Evolutionary conservation across 2,329 filamentous ascomycete species (phyloP), one percentile per base, ranked within the genome.

Genomic region (Ophiostoma piceae): DNA sequence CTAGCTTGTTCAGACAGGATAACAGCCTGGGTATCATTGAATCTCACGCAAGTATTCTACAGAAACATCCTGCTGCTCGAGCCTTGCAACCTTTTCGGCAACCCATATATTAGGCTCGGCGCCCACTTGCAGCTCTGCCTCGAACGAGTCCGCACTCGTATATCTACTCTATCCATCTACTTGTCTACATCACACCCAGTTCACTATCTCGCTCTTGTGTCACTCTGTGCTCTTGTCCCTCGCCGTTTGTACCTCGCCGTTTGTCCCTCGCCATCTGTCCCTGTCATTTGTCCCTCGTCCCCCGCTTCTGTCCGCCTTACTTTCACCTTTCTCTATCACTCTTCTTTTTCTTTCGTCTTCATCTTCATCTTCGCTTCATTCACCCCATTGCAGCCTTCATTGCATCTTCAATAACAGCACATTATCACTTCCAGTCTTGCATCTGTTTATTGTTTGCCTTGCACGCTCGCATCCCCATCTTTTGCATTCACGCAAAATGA

Each of bases 221-320:
- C 57, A 62, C 57, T 62, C 22, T 62, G 57, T 62, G 16, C 26
- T 32, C 57, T 62, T 32, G 26, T 16, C 57, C 26, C 26, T 29
- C 22, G 51, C 14, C 26, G 11, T 62, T 32, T 26, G 26, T 32
- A 26, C 12, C 26, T 62, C 26, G 11, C 14, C 26, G 11, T 62
- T 62, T 32, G 26, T 32, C 57, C 26, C 26, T 29, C 22, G 51
- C 14, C 26, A 3, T 62, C 26, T 29, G 26, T 29, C 26, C 26
- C 26, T 29, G 26, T 29, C 26, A 29, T 29, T 32, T 26, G 26
- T 32, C 57, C 12, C 26, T 62, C 26, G 11, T 62, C 57, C 57
- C 57, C 57, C 57, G 26, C 57, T 62, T 62, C 57, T 35, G 26
- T 62, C 26, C 26, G 57, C 57, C 51, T 62, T 26, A 32, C 32